Conservation (phyloP, 2,329 filamentous ascomycete genomes). For the Fusarium sambucinum region DNA sequence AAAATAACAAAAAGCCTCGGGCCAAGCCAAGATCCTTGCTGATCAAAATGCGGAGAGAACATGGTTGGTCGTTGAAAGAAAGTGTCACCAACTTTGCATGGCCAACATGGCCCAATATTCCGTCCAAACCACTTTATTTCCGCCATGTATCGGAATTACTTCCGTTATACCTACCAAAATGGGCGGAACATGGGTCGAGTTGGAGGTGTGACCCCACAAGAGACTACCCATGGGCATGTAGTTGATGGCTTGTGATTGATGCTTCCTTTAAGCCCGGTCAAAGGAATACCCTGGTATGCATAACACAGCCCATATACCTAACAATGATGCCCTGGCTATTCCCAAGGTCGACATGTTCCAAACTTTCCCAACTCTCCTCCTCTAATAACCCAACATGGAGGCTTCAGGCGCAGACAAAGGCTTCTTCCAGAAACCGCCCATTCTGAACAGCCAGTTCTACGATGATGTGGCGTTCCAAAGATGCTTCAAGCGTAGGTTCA, state of each 20-base stretch:
- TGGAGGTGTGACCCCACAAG: conserved; percentile 35
- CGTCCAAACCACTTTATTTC: neutral
- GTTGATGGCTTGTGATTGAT: conserved; percentile 40
- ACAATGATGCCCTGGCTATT: neutral
- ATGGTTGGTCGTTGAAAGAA: neutral
- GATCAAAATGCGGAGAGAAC: neutral
- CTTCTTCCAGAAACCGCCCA: conserved; percentile 67
- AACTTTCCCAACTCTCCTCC: neutral
- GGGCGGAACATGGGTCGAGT: conserved; percentile 29
- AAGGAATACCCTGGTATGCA: neutral
- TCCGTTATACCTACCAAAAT: conserved; percentile 36
- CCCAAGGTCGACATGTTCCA: conserved; percentile 4
- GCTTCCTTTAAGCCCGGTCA: conserved; percentile 4
- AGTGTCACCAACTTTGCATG: neutral
- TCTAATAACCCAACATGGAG: conserved; percentile 53
- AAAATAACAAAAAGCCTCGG: neutral
- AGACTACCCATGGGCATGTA: conserved; percentile 16
- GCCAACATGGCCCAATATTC: neutral
- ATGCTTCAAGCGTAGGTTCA: conserved; percentile 61
- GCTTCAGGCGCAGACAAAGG: conserved; percentile 61
- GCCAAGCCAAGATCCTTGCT: neutral
- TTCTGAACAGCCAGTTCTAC: conserved; percentile 67
- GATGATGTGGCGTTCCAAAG: conserved; percentile 67
- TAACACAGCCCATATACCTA: conserved; percentile 1
- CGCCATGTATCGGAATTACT: conserved; percentile 33